Evolutionary conservation across 2,329 filamentous ascomycete species (phyloP).

Genomic region (Sarocladium strictum): DNA sequence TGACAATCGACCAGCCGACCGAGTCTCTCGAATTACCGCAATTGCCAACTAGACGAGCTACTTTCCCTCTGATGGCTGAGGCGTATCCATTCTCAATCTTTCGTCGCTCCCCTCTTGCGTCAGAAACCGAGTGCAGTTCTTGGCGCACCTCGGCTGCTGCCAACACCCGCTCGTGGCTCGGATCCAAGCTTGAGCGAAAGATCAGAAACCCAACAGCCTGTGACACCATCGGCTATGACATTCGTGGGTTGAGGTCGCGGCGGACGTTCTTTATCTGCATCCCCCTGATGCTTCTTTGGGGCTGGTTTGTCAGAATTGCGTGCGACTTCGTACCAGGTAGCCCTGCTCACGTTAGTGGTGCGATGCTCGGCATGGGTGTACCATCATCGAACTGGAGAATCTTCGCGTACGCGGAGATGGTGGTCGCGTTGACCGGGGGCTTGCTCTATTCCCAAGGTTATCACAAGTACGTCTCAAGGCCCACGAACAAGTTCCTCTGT

Average conservation of each 20-base stretch:
- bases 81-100: background rate
- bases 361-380: no score
- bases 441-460: background rate
- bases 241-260: background rate
- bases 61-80: background rate
- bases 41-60: background rate
- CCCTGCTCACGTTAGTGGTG: no score
- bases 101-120: background rate
- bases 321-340: no score
- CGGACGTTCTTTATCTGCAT: background rate
- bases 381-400: no score
- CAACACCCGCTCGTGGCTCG: conserved; percentile 9
- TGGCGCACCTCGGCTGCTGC: background rate
- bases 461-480: background rate
- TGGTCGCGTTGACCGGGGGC: background rate
- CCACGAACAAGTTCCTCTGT: no score
- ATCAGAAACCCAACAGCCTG: conserved; percentile 14
- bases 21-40: background rate
- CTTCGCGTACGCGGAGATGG: background rate
- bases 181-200: conserved; percentile 18
- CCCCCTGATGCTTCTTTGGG: background rate
- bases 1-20: no score
- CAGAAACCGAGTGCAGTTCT: background rate
- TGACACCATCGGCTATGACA: conserved; percentile 14
- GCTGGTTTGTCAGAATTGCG: background rate